phyloP scores from a whole-genome alignment of 208 protist species.

The Wallacemonas sp. region DNA sequence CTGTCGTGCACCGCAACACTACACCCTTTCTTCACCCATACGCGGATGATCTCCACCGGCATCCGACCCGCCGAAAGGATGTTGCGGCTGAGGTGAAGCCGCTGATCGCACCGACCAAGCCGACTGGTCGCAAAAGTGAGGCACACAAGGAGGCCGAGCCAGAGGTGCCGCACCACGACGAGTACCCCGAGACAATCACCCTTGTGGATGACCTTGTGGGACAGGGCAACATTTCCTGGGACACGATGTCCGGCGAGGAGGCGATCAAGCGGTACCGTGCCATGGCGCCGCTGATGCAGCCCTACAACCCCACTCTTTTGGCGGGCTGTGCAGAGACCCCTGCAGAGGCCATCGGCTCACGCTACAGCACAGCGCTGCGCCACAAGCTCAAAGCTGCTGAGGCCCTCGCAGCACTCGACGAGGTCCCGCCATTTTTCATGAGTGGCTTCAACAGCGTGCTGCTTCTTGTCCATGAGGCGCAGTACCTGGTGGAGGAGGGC shows the following conservation, averaged over 20 bases:
- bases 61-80: constrained; percentile 15
- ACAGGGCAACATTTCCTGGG: constrained; percentile 37
- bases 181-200: constrained; percentile 75
- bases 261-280: constrained; percentile 60
- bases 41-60: constrained; percentile 26
- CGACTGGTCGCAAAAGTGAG: constrained; percentile 12
- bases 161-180: constrained; percentile 42
- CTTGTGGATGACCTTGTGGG: constrained; percentile 58
- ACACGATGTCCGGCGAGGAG: constrained; percentile 24
- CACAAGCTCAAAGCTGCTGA: constrained; percentile 75
- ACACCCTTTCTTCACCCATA: constrained; percentile 84
- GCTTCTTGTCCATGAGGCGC: constrained; percentile 54
- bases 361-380: constrained; percentile 82
- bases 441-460: constrained; percentile 87
- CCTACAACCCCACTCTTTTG: constrained; percentile 68
- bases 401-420: constrained; percentile 52
- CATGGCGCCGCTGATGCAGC: constrained; percentile 69
- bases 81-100: neutral
- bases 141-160: constrained; percentile 21
- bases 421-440: constrained; percentile 88
- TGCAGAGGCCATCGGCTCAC: constrained; percentile 60
- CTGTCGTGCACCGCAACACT: constrained; percentile 85
- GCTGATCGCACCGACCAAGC: neutral
- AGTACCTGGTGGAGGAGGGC: constrained; percentile 48
- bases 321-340: constrained; percentile 66